Percentiles rank a stretch among this genome's conserved stretches.
phyloP scores from a whole-genome alignment of 2,329 filamentous ascomycete species.

The Fusarium udum region DNA sequence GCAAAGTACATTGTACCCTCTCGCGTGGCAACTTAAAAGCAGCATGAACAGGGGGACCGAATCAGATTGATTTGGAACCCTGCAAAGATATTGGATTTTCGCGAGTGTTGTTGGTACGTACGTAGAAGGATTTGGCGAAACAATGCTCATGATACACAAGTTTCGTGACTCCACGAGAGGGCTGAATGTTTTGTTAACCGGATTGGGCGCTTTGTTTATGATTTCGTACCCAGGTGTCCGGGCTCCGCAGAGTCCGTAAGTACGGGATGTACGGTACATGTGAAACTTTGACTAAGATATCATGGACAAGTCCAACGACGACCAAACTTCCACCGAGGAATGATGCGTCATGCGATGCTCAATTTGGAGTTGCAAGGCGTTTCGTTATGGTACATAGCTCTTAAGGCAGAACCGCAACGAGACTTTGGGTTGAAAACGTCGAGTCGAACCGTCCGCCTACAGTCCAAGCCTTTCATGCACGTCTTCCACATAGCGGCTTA shows the following conservation, averaged over 20 bases:
- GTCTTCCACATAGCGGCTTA: conserved; percentile 38
- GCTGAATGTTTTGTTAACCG: not conserved
- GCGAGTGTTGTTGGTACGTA: not conserved
- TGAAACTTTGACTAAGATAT: not conserved
- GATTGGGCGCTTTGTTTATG: not conserved
- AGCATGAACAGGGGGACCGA: conserved; percentile 24
- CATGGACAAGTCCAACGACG: not conserved
- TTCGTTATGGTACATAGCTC: not conserved
- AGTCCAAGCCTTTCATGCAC: conserved; percentile 19
- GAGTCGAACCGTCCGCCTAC: conserved; percentile 21
- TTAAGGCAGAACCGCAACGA: not conserved
- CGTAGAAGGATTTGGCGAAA: not conserved
- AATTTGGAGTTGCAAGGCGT: conserved; percentile 10
- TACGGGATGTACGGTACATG: not conserved
- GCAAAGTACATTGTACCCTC: conserved; percentile 42
- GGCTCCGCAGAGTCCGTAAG: not conserved
- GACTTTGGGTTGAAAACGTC: conserved; percentile 2
- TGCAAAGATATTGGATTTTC: conserved; percentile 18
- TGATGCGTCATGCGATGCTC: not conserved
- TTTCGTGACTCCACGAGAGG: not conserved
- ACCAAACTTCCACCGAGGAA: not conserved
- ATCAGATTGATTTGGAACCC: conserved; percentile 19
- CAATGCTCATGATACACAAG: conserved; percentile 3
- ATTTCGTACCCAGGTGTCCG: not conserved
- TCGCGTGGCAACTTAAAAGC: conserved; percentile 12